phyloP scores from a whole-genome alignment of 345 rosid genomes.

The Anastatica hierochuntica region DNA sequence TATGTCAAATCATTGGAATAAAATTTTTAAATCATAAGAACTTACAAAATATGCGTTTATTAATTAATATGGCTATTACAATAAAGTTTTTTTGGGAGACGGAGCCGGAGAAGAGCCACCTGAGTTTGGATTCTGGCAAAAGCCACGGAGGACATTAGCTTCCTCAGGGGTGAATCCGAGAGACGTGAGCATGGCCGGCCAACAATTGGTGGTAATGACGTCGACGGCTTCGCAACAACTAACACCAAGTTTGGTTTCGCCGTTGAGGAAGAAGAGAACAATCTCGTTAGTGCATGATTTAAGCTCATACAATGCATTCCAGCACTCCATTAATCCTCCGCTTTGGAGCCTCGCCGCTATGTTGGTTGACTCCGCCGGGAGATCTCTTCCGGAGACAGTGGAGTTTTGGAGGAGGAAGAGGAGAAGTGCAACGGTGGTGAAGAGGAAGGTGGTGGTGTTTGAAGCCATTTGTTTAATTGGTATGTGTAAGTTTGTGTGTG shows the following conservation, averaged over 20 bases:
- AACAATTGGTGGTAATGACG: constrained; percentile 45
- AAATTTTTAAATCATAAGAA: not conserved
- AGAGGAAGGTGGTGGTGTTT: constrained; percentile 13
- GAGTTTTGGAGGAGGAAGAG: not conserved
- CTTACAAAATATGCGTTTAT: too few species aligned
- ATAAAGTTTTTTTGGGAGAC: constrained; percentile 10
- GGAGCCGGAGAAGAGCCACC: constrained; percentile 20
- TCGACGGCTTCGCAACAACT: constrained; percentile 56
- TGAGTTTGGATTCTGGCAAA: constrained; percentile 31
- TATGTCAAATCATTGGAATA: not conserved
- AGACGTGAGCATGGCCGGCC: constrained; percentile 80
- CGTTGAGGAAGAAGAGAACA: constrained; percentile 47
- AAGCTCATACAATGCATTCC: constrained; percentile 54
- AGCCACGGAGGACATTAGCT: constrained; percentile 47
- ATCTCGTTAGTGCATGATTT: constrained; percentile 72
- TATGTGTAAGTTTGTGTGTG: not conserved
- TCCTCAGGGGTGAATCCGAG: constrained; percentile 54
- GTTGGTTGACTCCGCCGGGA: constrained; percentile 12
- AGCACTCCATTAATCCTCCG: constrained; percentile 48
- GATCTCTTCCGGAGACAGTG: constrained; percentile 17
- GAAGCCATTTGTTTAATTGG: constrained; percentile 14
- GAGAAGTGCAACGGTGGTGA: constrained; percentile 2
- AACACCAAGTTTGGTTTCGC: constrained; percentile 42
- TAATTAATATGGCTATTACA: not conserved
- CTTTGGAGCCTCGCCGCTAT: constrained; percentile 30